Percentiles rank a stretch among this genome's conserved stretches.
phyloP scores from a whole-genome alignment of 1,284 basidiomycete species.

The Caloboletus inedulis region DNA sequence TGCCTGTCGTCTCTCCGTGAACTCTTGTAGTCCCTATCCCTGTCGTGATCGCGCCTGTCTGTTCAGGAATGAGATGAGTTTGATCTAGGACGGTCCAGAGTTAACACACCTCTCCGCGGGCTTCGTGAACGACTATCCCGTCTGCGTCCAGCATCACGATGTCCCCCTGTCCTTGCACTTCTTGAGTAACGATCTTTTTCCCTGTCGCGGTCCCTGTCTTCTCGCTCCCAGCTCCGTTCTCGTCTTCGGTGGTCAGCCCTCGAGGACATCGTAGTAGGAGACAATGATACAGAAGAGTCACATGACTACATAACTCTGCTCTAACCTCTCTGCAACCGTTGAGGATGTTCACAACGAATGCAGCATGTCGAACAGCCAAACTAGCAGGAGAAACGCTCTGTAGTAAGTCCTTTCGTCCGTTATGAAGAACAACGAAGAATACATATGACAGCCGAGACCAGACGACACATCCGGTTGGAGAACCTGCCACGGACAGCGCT shows the following conservation, averaged over 20 bases:
- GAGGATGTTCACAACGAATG: conserved; percentile 22
- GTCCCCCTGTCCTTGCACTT: conserved; percentile 34
- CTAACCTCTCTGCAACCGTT: not conserved
- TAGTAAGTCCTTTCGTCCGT: conserved; percentile 18
- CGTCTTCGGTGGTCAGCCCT: conserved; percentile 54
- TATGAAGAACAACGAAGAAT: conserved; percentile 8
- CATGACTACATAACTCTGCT: conserved; percentile 22
- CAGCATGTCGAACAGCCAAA: conserved; percentile 15
- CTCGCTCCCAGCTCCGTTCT: conserved; percentile 67
- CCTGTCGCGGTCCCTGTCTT: conserved; percentile 45
- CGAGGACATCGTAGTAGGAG: conserved; percentile 42
- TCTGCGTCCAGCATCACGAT: conserved; percentile 48
- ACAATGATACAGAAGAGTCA: conserved; percentile 16
- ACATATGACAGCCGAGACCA: conserved; percentile 22
- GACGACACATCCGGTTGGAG: conserved; percentile 42
- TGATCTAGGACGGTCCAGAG: not conserved
- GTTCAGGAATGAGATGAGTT: conserved; percentile 1
- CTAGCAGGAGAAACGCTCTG: conserved; percentile 8
- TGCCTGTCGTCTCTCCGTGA: conserved; percentile 38
- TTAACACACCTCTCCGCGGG: conserved; percentile 45
- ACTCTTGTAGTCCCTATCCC: conserved; percentile 39
- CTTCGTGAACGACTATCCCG: conserved; percentile 67
- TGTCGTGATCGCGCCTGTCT: conserved; percentile 35
- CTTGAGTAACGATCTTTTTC: conserved; percentile 35
- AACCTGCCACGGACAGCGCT: conserved; percentile 52